These are phyloP conservation scores for Tulasnella sp. DNA, from an alignment of 768 basidiomycete genomes.

Conservation along the genomic window DNA sequence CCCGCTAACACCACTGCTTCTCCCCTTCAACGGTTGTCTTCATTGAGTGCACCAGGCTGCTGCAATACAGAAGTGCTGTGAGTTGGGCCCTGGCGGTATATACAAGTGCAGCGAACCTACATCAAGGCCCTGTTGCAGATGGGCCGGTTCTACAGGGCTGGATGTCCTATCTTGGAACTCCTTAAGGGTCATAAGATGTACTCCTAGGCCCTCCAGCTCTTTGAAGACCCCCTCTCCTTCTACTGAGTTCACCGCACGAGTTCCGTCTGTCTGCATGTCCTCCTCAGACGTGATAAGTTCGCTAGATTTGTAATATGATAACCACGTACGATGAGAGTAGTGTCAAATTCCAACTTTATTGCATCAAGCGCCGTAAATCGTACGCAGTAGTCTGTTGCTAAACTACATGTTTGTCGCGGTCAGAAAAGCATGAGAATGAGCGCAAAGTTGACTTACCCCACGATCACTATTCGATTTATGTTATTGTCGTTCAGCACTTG, in stretches of 20 bases:
- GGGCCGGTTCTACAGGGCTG: no score
- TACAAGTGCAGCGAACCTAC: no score
- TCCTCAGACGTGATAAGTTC: no score
- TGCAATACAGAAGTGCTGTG: no score
- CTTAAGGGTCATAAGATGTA: neutral
- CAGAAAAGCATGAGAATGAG: slow-evolving; percentile 18
- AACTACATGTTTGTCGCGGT: slow-evolving; percentile 2
- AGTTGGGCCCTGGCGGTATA: no score
- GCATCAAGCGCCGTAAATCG: slow-evolving; percentile 46
- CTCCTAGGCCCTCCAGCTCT: slow-evolving; percentile 4
- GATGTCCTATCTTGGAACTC: neutral
- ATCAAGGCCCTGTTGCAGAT: no score
- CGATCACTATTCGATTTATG: slow-evolving; percentile 50
- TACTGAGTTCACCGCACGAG: slow-evolving; percentile 4
- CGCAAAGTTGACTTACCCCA: slow-evolving; percentile 27
- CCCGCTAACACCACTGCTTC: no score
- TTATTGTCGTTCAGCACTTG: slow-evolving; percentile 30
- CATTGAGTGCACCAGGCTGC: no score
- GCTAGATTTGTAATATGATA: no score
- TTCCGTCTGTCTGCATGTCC: slow-evolving; percentile 5
- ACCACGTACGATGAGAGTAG: slow-evolving; percentile 15
- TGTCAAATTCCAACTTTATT: slow-evolving; percentile 36
- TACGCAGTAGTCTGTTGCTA: slow-evolving; percentile 77
- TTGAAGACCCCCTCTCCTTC: neutral
- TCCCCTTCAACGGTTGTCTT: no score